phyloP scores from a whole-genome alignment of 371 early-diverging fungal species.

The Basidiobolus meristosporus region DNA sequence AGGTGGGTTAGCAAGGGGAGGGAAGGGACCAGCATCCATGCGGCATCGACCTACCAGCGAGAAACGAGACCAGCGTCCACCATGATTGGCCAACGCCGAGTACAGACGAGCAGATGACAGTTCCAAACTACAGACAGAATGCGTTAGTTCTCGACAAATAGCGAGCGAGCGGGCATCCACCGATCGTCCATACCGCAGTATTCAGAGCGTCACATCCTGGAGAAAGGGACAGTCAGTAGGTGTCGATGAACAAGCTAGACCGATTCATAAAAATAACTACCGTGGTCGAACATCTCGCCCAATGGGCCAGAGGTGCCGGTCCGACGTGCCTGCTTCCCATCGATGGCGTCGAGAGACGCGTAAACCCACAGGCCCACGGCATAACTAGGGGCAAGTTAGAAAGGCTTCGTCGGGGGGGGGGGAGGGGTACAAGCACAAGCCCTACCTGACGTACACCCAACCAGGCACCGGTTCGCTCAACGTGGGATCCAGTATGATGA shows the following conservation, averaged over 20 bases:
- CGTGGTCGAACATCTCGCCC: slow-evolving; percentile 90
- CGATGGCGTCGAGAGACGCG: slow-evolving; percentile 92
- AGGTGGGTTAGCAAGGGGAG: too few species aligned
- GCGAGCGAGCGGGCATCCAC: too few species aligned
- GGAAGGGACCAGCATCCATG: too few species aligned
- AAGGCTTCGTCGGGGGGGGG: too few species aligned
- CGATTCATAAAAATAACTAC: slow-evolving; percentile 14
- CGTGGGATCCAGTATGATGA: slow-evolving; percentile 46
- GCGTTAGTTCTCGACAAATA: too few species aligned
- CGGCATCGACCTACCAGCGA: slow-evolving; percentile 13
- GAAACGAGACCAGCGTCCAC: slow-evolving; percentile 32
- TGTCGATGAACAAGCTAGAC: too few species aligned
- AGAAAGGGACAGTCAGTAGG: too few species aligned
- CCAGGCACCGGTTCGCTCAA: slow-evolving; percentile 52
- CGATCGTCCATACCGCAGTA: slow-evolving; percentile 44
- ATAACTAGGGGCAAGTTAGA: too few species aligned
- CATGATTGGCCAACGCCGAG: slow-evolving; percentile 55
- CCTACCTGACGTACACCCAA: slow-evolving; percentile 66
- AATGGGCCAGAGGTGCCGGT: slow-evolving; percentile 83
- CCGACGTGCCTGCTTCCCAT: slow-evolving; percentile 95
- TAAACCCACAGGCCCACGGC: slow-evolving; percentile 82
- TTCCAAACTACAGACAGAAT: slow-evolving; percentile 20
- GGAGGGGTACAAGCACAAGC: too few species aligned
- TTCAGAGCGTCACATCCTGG: slow-evolving; percentile 88
- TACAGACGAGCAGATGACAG: slow-evolving; percentile 35